Evolutionary conservation across 2,329 filamentous ascomycete species (phyloP), one percentile per base, ranked within the genome.

Genomic region (Colletotrichum eleusines): DNA sequence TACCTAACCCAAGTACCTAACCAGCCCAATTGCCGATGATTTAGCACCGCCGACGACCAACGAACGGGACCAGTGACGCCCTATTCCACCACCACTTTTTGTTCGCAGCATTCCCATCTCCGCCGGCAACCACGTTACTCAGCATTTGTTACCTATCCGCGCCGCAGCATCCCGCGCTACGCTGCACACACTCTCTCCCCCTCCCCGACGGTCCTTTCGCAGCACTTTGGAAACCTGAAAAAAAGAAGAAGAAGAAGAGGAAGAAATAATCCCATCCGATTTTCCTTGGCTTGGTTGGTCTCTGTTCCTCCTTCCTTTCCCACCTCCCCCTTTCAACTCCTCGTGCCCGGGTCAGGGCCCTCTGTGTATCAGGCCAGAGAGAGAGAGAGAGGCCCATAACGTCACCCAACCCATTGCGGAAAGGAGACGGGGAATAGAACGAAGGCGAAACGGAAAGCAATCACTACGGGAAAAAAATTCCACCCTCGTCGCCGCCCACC

Each of bases 381-480:
- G n/a, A 33, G 33, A 5, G 7, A 38, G 35, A 60, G 40, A 72
- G 69, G 66, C 66, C 69, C 60, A 70, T 70, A 72, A 72, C 66
- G 60, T 72, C 69, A 70, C 69, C 66, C 48, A 50, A 61, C 65
- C 60, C 60, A 70, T 70, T 61, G 66, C 58, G 44, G 69, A 70
- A 72, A 72, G 60, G 66, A 50, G 66, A 64, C 54, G 59, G 55
- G 54, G 50, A 70, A 71, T 68, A 63, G 69, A 71, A 71, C 64
- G 58, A 68, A 71, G 69, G 58, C 58, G 64, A 69, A 71, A 71
- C 69, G 58, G 44, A 63, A 53, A 71, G 69, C 64, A 69, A 69
- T 48, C 64, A 63, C 35, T 28, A 31, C 38, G 31, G 33, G 20
- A 7, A 20, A 42, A 18, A 40, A 55, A 18, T 38, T 26, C 53